Base-by-base conservation (phyloP, 257 asterid genomes). In the Scutellaria minor region DNA sequence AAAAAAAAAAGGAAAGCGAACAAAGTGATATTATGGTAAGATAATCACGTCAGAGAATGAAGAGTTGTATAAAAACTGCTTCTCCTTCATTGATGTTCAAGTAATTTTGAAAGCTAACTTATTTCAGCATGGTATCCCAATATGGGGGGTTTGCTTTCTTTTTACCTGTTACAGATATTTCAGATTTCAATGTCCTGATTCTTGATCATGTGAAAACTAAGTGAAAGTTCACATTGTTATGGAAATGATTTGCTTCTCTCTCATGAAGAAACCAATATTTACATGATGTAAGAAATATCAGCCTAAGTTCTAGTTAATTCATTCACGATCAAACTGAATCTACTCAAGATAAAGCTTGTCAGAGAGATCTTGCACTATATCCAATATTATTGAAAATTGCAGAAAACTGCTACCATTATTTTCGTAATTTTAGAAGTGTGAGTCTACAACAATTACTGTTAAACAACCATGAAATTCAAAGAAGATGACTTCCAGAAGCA, bases 31-130 rank as follows among this genome's bases (percentile, higher is more conserved):
- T 6, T 2, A 46, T 9, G 27, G 14, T 11, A 24, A 54, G 12
- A 48, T 9, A 41, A 12, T 47, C 42, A 57, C n/a, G 39, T 31
- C 53, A 70, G 37, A 45, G 18, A 62, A 44, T 31, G 71, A 70
- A 52, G 50, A 31, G 52, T 42, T 27, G 52, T 39, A 40, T 12
- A 62, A n/a, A 62, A 60, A 41, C 6, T 66, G 69, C 63, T 9
- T 47, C 60, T 61, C 47, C 48, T 35, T 51, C 47, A 58, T 40
- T 51, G 57, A 14, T 58, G 53, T 61, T 75, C 31, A 55, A 11
- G 39, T 58, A 42, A 56, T 18, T 47, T 11, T 12, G 22, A 20
- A 46, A 14, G 12, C 11, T 41, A 48, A 66, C 55, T 42, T 40
- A 70, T n/a, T 11, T 73, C 8, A 54, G 46, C 56, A 18, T 2